Evolutionary conservation across 2,329 filamentous ascomycete species (phyloP), one percentile per base, ranked within the genome.

Genomic region (Neoscytalidium dimidiatum): DNA sequence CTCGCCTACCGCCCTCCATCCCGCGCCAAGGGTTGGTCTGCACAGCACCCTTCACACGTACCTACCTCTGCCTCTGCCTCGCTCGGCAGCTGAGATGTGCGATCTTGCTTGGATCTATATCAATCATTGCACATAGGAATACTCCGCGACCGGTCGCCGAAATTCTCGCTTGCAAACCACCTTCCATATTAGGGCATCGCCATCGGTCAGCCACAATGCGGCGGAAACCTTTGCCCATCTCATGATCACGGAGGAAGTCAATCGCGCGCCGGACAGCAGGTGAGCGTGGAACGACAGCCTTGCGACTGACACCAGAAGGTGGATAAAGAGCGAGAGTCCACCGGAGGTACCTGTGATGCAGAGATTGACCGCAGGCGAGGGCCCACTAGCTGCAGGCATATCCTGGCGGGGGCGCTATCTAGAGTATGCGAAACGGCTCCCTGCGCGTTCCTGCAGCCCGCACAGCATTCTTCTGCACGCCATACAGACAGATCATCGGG

Each of bases 371-470:
- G 56, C 41, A 41, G 56, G 56, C 29, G 43, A 21, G 56, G 56
- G 13, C 53, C 53, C 35, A 58, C 53, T 14, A 29, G 17, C 53
- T 58, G 53, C 53, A 58, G 23, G 35, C 41, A 28, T 46, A 46
- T 60, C n/a, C 56, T 60, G 56, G 56, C 28, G 56, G 3, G 46
- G 52, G 21, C 31, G 29, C 5, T 19, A 26, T 56, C 33, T 56
- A 38, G 53, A 58, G 53, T 38, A 33, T 38, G 53, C 23, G 9
- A 41, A 17, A 58, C 53, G 53, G 53, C 53, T 58, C 53, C 35
- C 53, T 58, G 53, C 53, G 41, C 46, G 56, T 60, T 46, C 56
- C 56, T 60, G 56, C 56, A 60, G 56, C 33, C 35, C 38, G 35
- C 53, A 58, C 41, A 33, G 52, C 31, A 31, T 9, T 31, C 26